Evolutionary conservation across 2,329 filamentous ascomycete species (phyloP), one percentile per base, ranked within the genome.

Genomic region (Verticillium zaregamsianum): DNA sequence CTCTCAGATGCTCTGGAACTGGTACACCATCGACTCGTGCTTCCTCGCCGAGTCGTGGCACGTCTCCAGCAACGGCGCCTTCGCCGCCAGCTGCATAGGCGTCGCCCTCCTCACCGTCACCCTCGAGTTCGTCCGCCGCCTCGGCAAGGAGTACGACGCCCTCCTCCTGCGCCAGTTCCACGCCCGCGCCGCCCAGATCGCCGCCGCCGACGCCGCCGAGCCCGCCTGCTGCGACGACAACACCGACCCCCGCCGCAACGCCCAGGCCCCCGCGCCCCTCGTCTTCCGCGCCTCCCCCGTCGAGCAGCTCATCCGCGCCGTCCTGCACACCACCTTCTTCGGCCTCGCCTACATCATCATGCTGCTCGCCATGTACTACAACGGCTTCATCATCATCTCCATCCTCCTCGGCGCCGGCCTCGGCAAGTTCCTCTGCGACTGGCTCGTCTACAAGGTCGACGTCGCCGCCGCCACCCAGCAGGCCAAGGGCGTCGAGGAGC

Each of bases 391-490:
- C 60, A 77, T 80, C 61, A 74, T 79, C 61, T 74, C 72, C 58
- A 79, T 79, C 57, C 69, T 80, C 32, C 68, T 84, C 52, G 82
- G 82, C 4, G 79, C 79, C 11, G 78, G 79, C 8, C 65, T 84
- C 55, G 82, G 82, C 62, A 83, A 83, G 71, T 83, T 83, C 67
- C 65, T 82, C n/a, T 82, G 78, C 66, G 81, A 83, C 68, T 84
- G 82, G 82, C 71, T 82, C 69, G 77, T 78, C 28, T 72, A 75
- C 57, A 77, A 73, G 61, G 72, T 82, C n/a, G 49, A 58, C 6
- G 39, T 63, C 14, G 62, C 59, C 14, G 61, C 59, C 23, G 55
- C 57, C 4, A 23, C 57, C 9, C 20, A 61, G 7, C 67, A 66
- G 37, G 62, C 66, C 1, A 68, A 67, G 20, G 76, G 74, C 0